These are phyloP conservation scores for Begonia masoniana DNA, from an alignment of 306 rosid species.

Conservation along the genomic window DNA sequence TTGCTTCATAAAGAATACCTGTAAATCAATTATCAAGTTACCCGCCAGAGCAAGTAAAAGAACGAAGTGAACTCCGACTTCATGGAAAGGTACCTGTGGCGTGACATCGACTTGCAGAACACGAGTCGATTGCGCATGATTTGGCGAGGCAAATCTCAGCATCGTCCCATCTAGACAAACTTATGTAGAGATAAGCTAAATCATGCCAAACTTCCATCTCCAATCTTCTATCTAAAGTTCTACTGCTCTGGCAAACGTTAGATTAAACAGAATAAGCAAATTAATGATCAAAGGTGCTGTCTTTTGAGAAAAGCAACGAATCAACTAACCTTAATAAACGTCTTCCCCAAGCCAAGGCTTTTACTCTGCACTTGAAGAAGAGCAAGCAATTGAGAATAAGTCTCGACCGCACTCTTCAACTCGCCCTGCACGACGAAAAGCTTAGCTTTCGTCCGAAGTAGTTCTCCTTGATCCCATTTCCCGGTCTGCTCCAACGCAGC, in stretches of 20 bases:
- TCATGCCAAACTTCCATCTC: slow-evolving; percentile 86
- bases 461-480: slow-evolving; percentile 86
- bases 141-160: slow-evolving; percentile 70
- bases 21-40: slow-evolving; percentile 6
- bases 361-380: slow-evolving; percentile 75
- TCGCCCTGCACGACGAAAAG: slow-evolving; percentile 64
- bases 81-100: slow-evolving; percentile 34
- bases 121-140: slow-evolving; percentile 44
- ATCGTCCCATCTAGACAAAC: slow-evolving; percentile 59
- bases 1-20: slow-evolving; percentile 57
- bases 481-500: slow-evolving; percentile 84
- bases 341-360: slow-evolving; percentile 39
- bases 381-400: slow-evolving; percentile 60
- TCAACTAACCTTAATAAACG: slow-evolving; percentile 33
- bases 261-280: too few relatives aligned
- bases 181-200: slow-evolving; percentile 57
- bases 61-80: too few relatives aligned
- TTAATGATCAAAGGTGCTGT: too few relatives aligned
- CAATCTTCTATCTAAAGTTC: slow-evolving; percentile 26
- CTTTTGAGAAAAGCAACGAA: too few relatives aligned
- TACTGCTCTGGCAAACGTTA: too few relatives aligned
- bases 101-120: slow-evolving; percentile 60
- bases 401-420: slow-evolving; percentile 51
- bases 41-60: too few relatives aligned
- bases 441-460: slow-evolving; percentile 79